Evolutionary conservation across 345 rosid species (phyloP).

Genomic region (Hibiscus trionum): DNA sequence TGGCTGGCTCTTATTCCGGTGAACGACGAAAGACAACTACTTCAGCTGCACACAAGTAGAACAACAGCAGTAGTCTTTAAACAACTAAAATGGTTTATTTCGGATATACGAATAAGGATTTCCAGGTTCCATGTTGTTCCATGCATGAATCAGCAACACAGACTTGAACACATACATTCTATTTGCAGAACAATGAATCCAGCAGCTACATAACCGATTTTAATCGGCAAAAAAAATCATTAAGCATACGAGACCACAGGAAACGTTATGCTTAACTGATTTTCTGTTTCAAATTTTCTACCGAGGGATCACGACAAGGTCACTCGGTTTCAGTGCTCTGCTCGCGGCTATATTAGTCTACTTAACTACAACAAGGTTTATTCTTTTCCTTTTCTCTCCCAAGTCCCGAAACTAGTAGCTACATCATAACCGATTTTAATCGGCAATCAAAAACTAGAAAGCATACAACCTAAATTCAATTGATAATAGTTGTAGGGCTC

Average conservation of each 20-base stretch:
- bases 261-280: too few relatives aligned
- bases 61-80: not conserved
- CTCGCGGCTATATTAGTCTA: too few relatives aligned
- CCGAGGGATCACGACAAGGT: too few relatives aligned
- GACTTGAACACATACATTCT: not conserved
- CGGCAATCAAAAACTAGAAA: not conserved
- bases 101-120: not conserved
- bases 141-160: not conserved
- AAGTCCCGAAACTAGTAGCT: too few relatives aligned
- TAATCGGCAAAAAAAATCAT: not conserved
- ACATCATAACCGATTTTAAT: too few relatives aligned
- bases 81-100: not conserved
- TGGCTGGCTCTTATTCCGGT: conserved; percentile 12
- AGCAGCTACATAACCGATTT: not conserved
- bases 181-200: not conserved
- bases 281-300: too few relatives aligned
- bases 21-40: not conserved
- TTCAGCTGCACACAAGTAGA: conserved; percentile 17
- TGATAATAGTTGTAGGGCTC: not conserved
- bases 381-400: too few relatives aligned
- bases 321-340: too few relatives aligned
- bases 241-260: too few relatives aligned
- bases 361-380: too few relatives aligned
- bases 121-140: not conserved
- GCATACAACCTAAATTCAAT: not conserved